Evolutionary conservation across 306 rosid species (phyloP), one percentile per base, ranked within the genome.

Genomic region (Dryas octopetala): DNA sequence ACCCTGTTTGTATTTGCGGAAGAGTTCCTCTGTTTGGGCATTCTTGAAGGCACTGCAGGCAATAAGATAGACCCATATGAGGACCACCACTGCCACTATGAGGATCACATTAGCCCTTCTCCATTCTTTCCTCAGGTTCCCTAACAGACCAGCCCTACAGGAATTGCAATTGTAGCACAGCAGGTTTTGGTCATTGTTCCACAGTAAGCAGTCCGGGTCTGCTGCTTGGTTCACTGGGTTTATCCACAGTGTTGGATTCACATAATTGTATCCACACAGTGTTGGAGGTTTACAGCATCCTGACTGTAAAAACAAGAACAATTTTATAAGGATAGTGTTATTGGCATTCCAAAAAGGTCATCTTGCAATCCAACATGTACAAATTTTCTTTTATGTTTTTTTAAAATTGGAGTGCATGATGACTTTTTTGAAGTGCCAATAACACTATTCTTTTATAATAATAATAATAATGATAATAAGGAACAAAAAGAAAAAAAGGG

Each of bases 261-360:
- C 89, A 60, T 81, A 95, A 59, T 17, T 86, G 90, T 80, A 91
- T 4, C 95, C 98, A 66, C 97, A 95, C 0, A 69, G 80, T 8
- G 90, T 80, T 4, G 98, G 96, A 51, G 98, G 97, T 76, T 91
- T 91, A 79, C 98, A 95, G 51, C 98, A 95, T 4, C 98, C 98
- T 59, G 97, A 87, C 98, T 95, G 93, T 51, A 62, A 55, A 43
- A 45, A 14, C 19, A 66, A 66, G 9, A 75, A 74, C 38, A 61
- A 19, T 38, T 5, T 17, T 48, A 9, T 8, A 23, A 23, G 23
- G 23, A 23, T 0, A 23, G 23, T 23, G 23, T 23, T 23, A 23
- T 23, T 23, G 23, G 23, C 23, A 23, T 23, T 23, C 23, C 23
- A 23, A 23, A 23, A 23, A 23, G 23, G 23, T 23, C 23, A 23